Evolutionary conservation across 2,329 filamentous ascomycete species (phyloP).

Genomic region (Colletotrichum eremochloae): DNA sequence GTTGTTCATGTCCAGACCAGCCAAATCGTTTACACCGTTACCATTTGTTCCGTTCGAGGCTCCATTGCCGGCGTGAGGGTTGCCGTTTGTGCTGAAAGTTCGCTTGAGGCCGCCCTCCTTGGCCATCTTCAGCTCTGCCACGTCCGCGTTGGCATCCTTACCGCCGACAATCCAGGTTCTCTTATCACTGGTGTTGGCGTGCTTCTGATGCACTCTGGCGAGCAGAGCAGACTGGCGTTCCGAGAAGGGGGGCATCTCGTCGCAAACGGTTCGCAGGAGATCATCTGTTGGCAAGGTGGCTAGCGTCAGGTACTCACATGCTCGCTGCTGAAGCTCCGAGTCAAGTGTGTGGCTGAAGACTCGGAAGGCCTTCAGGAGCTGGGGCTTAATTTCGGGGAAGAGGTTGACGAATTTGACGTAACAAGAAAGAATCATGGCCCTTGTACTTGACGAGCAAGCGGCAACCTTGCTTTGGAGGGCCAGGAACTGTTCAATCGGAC

Average conservation of each 20-base stretch:
- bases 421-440: slow-evolving; percentile 93
- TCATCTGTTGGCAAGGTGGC: slow-evolving; percentile 91
- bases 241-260: slow-evolving; percentile 99
- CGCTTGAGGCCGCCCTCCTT: slow-evolving; percentile 88
- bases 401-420: slow-evolving; percentile 99
- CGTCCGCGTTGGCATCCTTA: slow-evolving; percentile 90
- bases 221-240: slow-evolving; percentile 92
- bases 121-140: slow-evolving; percentile 82
- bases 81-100: slow-evolving; percentile 78
- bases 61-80: slow-evolving; percentile 54
- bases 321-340: slow-evolving; percentile 94
- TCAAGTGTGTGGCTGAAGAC: slow-evolving; percentile 95
- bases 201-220: slow-evolving; percentile 94
- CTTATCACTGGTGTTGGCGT: slow-evolving; percentile 92
- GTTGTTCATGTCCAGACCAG: slow-evolving; percentile 83
- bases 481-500: slow-evolving; percentile 96
- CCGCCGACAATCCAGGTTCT: slow-evolving; percentile 98
- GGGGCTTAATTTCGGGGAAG: slow-evolving; percentile 98
- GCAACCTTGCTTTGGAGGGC: slow-evolving; percentile 92
- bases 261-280: slow-evolving; percentile 90
- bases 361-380: slow-evolving; percentile 90
- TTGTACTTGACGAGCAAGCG: slow-evolving; percentile 87
- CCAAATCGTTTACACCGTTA: slow-evolving; percentile 75
- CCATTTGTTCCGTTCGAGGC: slow-evolving; percentile 63
- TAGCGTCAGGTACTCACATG: slow-evolving; percentile 92